A percentile compares a stretch with the other conserved stretches of the same genome.
Conservation (phyloP, 768 basidiomycete species). For the Mycena amicta region DNA sequence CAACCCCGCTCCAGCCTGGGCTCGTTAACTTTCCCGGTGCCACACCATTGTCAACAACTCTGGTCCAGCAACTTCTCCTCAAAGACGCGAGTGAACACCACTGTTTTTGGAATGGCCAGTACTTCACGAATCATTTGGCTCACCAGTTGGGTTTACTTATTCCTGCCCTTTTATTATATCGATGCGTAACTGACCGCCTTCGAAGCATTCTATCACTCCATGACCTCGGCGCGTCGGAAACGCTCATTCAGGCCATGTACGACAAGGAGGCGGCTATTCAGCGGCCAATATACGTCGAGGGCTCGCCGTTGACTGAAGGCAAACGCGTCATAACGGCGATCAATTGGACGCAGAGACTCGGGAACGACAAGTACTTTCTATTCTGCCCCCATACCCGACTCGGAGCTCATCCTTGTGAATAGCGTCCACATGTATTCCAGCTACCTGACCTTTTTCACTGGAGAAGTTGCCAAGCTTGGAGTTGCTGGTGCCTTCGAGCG, state of each 20-base stretch:
- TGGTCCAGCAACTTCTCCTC: neutral
- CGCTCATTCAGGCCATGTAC: conserved; percentile 1
- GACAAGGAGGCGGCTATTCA: conserved; percentile 3
- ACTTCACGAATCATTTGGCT: conserved; percentile 9
- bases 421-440: neutral
- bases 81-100: conserved; percentile 12
- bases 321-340: neutral
- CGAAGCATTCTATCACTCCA: conserved; percentile 3
- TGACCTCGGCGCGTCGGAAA: conserved; percentile 5
- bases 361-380: neutral
- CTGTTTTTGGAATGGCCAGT: conserved; percentile 1
- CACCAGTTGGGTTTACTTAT: conserved; percentile 7
- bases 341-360: neutral
- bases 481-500: neutral
- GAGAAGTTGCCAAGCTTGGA: neutral
- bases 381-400: neutral
- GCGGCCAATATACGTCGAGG: neutral
- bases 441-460: conserved; percentile 6
- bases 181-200: neutral
- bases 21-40: conserved; percentile 4
- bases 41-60: neutral
- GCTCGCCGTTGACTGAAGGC: neutral
- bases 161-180: neutral
- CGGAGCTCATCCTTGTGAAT: neutral
- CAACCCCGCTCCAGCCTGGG: neutral